Conservation (phyloP, 306 rosid genomes). For the Quercus wislizeni region DNA sequence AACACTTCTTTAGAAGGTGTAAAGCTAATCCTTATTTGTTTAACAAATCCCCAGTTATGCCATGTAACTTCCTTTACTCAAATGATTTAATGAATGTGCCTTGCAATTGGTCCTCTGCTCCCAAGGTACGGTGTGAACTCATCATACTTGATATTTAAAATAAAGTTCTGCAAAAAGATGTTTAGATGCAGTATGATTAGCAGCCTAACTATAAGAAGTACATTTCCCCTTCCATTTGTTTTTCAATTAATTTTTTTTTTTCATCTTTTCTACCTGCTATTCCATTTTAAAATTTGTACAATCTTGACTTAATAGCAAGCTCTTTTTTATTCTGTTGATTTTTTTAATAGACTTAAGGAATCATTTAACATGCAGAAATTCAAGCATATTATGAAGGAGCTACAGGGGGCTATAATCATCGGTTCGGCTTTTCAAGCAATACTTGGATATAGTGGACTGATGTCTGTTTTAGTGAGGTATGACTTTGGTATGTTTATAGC, state of each 20-base stretch:
- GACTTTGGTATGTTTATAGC: conserved; percentile 8
- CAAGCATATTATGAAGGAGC: conserved; percentile 94
- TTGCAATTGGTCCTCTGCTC: background rate
- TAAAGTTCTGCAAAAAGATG: background rate
- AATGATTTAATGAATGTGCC: background rate
- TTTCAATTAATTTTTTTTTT: background rate
- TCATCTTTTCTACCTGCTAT: background rate
- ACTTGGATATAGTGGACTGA: conserved; percentile 92
- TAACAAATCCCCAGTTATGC: background rate
- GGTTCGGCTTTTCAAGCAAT: conserved; percentile 87
- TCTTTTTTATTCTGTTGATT: background rate
- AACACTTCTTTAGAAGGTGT: background rate
- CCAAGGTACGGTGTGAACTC: background rate
- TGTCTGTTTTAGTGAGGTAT: conserved; percentile 86
- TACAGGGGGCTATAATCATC: conserved; percentile 93
- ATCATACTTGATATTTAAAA: background rate
- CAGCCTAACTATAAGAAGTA: background rate
- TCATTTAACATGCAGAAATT: conserved; percentile 62
- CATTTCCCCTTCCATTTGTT: background rate
- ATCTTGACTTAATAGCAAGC: background rate
- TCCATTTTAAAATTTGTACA: background rate
- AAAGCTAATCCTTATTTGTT: background rate
- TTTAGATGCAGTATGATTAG: background rate
- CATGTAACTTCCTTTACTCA: background rate
- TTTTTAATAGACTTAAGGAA: background rate